A percentile compares a stretch with the other conserved stretches of the same genome.
Evolutionary conservation across 805 yeast genomes (phyloP).

Genomic region (Saccharomycopsis sp.): DNA sequence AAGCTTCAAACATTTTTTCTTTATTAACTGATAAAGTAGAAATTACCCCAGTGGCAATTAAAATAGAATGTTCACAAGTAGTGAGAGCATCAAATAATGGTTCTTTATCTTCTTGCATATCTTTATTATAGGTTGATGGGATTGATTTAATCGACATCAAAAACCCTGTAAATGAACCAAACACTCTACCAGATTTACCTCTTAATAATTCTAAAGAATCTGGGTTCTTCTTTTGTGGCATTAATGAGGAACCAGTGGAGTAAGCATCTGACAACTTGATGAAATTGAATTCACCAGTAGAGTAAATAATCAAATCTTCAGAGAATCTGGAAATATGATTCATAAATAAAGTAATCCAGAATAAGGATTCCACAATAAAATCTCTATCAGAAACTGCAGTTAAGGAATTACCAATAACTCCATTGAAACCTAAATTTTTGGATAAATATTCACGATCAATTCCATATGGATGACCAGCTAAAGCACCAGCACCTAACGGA

Average conservation of each 20-base stretch:
- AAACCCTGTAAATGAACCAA: slow-evolving; percentile 91
- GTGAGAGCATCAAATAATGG: slow-evolving; percentile 88
- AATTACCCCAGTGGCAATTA: slow-evolving; percentile 93
- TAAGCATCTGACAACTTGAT: slow-evolving; percentile 91
- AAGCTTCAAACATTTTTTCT: slow-evolving; percentile 72
- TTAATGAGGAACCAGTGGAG: slow-evolving; percentile 94
- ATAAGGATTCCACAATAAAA: slow-evolving; percentile 89
- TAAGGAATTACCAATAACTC: slow-evolving; percentile 89
- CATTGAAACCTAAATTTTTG: slow-evolving; percentile 62
- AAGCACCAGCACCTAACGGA: slow-evolving; percentile 95
- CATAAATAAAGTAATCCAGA: slow-evolving; percentile 93
- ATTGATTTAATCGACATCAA: slow-evolving; percentile 94
- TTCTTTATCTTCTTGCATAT: slow-evolving; percentile 98
- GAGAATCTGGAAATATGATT: slow-evolving; percentile 91
- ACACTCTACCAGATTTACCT: slow-evolving; percentile 96
- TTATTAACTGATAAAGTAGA: slow-evolving; percentile 71
- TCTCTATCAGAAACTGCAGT: slow-evolving; percentile 98
- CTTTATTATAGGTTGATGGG: slow-evolving; percentile 96
- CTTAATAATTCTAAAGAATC: slow-evolving; percentile 91
- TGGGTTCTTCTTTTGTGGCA: slow-evolving; percentile 99
- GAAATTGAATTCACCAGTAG: slow-evolving; percentile 96
- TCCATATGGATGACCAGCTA: slow-evolving; percentile 99
- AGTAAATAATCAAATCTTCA: slow-evolving; percentile 91
- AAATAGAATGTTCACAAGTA: slow-evolving; percentile 88
- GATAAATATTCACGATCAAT: slow-evolving; percentile 91